Percentiles rank a stretch among this genome's conserved stretches.
Conservation (phyloP, 257 asterid genomes). For the Cordia subcordata region DNA sequence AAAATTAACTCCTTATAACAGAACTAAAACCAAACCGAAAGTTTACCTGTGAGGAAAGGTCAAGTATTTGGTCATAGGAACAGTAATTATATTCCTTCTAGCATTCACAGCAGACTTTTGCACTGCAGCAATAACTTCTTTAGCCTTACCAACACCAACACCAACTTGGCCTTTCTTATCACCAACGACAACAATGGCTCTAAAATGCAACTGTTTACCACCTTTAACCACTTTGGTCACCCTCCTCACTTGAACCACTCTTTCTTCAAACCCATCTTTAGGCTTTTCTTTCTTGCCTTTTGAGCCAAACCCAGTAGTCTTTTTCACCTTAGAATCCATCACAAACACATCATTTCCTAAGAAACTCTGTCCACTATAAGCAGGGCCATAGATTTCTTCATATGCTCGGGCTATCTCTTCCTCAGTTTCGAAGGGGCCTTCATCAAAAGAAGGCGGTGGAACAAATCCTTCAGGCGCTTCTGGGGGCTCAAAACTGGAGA, state of each 20-base stretch:
- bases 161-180: slow-evolving; percentile 91
- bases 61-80: slow-evolving; percentile 87
- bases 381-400: slow-evolving; percentile 80
- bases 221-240: slow-evolving; percentile 98
- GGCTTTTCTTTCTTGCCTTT: slow-evolving; percentile 59
- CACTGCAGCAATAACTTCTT: slow-evolving; percentile 75
- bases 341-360: slow-evolving; percentile 63
- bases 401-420: slow-evolving; percentile 71
- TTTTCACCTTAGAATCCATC: slow-evolving; percentile 76
- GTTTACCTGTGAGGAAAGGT: slow-evolving; percentile 90
- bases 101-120: slow-evolving; percentile 87
- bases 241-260: slow-evolving; percentile 87
- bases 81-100: slow-evolving; percentile 62
- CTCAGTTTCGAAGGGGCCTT: slow-evolving; percentile 63
- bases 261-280: slow-evolving; percentile 87
- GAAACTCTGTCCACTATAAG: slow-evolving; percentile 63
- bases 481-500: slow-evolving; percentile 51
- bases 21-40: background rate
- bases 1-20: background rate
- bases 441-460: slow-evolving; percentile 68
- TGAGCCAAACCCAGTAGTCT: slow-evolving; percentile 53
- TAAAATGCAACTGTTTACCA: slow-evolving; percentile 86
- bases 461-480: slow-evolving; percentile 59
- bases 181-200: slow-evolving; percentile 85
- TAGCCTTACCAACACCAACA: slow-evolving; percentile 94